A percentile compares a stretch with the other conserved stretches of the same genome.
Evolutionary conservation across 805 yeast genomes (phyloP).

Genomic region (Yarrowia deformans): DNA sequence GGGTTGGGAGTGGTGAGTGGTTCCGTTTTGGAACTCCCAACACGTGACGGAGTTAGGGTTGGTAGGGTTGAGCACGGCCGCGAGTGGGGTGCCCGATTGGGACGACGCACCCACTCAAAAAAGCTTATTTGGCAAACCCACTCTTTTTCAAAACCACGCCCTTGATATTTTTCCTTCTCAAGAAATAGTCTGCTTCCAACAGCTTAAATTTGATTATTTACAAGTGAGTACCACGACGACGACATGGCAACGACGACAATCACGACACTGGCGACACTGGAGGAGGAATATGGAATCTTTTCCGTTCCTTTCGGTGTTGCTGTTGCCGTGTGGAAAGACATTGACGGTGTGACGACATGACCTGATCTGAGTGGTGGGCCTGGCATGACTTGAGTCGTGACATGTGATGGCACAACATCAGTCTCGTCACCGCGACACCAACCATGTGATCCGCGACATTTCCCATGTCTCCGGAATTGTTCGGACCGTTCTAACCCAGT

Average conservation of each 20-base stretch:
- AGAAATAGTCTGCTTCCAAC: conserved; percentile 80
- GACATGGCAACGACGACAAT: neutral
- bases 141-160: conserved; percentile 18
- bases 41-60: conserved; percentile 36
- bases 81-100: conserved; percentile 6
- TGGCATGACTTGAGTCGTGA: too few relatives aligned
- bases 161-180: conserved; percentile 49
- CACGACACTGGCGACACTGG: neutral
- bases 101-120: conserved; percentile 1
- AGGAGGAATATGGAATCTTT: too few relatives aligned
- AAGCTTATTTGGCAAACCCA: conserved; percentile 6
- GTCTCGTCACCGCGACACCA: too few relatives aligned
- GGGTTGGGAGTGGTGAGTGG: conserved; percentile 29
- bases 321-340: neutral
- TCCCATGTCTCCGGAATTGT: too few relatives aligned
- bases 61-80: conserved; percentile 8
- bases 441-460: too few relatives aligned
- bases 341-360: too few relatives aligned
- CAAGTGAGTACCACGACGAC: conserved; percentile 16
- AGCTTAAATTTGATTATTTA: conserved; percentile 85
- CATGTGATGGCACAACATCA: too few relatives aligned
- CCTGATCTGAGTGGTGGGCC: too few relatives aligned
- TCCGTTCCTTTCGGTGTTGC: neutral
- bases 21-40: conserved; percentile 38
- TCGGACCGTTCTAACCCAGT: conserved; percentile 50